Evolutionary conservation across 257 asterid genomes (phyloP), one percentile per base, ranked within the genome.

Genomic region (Nicotiana undulata): DNA sequence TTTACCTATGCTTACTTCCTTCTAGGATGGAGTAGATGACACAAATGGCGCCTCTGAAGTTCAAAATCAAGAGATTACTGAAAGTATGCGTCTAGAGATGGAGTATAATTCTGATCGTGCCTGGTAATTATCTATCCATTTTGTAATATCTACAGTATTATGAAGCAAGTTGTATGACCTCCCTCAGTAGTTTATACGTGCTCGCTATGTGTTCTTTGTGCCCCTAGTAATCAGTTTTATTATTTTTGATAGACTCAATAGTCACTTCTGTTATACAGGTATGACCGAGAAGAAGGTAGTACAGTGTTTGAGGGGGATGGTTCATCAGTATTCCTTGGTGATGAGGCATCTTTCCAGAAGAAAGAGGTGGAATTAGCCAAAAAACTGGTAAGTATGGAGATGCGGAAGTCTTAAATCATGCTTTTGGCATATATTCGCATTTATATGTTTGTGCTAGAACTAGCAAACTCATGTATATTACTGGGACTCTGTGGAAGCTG

Each of bases 361-460:
- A 96, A 92, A 86, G 99, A 96, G 87, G 92, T 96, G 40, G 97
- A 96, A 84, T 79, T 92, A 90, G 93, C 95, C 78, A 96, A 96
- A 84, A 88, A 74, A 87, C 89, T 94, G 96, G 99, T 96, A 89
- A 85, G 85, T 80, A 52, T 60, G 22, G 51, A 46, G n/a, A 8
- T 9, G 24, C 61, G 24, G 16, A 49, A 46, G 24, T 56, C 40
- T 49, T 26, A 15, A 49, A 15, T 74, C 79, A 74, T 17, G 5
- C 28, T 74, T 74, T 74, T 49, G 26, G 61, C 61, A 74, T 28
- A 24, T 74, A 59, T 74, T 49, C 5, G 0, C 24, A 70, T 74
- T 49, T 24, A 1, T 46, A 49, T 49, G 61, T 24, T 74, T 74
- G 61, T 24, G 61, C 13, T 12, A 46, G 79, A 74, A 46, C 24